phyloP scores from a whole-genome alignment of 2,329 filamentous ascomycete species.

The Didymella sp. region DNA sequence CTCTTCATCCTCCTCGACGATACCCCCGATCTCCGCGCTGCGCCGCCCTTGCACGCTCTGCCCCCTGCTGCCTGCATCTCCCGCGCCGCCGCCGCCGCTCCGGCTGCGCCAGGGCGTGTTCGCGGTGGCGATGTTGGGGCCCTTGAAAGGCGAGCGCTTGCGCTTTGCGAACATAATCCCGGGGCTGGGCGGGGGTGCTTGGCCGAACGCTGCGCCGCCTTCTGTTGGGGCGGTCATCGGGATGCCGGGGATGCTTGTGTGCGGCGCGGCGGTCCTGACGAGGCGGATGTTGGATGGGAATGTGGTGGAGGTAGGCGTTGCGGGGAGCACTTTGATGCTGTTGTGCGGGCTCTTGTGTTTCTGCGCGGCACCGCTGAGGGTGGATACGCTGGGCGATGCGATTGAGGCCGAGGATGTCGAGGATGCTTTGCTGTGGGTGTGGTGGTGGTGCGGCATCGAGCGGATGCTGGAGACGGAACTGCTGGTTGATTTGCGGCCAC shows the following conservation, averaged over 20 bases:
- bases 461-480: slow-evolving; percentile 93
- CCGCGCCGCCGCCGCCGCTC: slow-evolving; percentile 15
- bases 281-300: slow-evolving; percentile 89
- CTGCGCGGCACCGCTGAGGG: slow-evolving; percentile 67
- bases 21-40: slow-evolving; percentile 77
- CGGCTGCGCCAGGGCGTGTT: slow-evolving; percentile 52
- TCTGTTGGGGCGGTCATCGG: slow-evolving; percentile 40
- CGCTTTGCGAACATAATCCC: slow-evolving; percentile 80
- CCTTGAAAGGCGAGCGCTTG: slow-evolving; percentile 83
- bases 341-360: slow-evolving; percentile 76
- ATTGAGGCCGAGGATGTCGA: slow-evolving; percentile 83
- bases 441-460: slow-evolving; percentile 77
- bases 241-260: slow-evolving; percentile 12
- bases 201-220: slow-evolving; percentile 56
- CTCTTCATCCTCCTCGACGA: slow-evolving; percentile 51
- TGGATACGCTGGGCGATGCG: slow-evolving; percentile 53
- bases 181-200: slow-evolving; percentile 62
- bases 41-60: slow-evolving; percentile 71
- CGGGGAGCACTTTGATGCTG: slow-evolving; percentile 91
- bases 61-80: slow-evolving; percentile 37
- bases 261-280: slow-evolving; percentile 64
- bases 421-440: slow-evolving; percentile 90
- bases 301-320: slow-evolving; percentile 73
- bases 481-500: slow-evolving; percentile 93
- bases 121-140: slow-evolving; percentile 63